phyloP scores from a whole-genome alignment of 345 rosid species.

The Boechera retrofracta region DNA sequence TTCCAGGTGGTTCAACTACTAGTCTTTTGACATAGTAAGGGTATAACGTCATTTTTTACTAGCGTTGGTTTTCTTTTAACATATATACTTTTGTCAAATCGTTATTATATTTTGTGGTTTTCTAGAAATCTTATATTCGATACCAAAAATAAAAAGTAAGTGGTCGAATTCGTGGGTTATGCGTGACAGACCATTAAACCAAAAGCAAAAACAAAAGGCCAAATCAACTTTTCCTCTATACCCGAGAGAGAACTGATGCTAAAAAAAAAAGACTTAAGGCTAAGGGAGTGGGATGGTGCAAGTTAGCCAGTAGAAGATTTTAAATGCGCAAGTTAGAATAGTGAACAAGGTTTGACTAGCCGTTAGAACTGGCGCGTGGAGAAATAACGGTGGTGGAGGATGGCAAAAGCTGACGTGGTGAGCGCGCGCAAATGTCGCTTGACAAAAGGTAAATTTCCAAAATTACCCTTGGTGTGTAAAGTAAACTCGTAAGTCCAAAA shows the following conservation, averaged over 20 bases:
- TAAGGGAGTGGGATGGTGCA: conserved; percentile 36
- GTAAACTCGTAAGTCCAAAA: neutral
- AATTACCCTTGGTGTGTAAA: neutral
- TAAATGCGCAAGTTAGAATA: conserved; percentile 6
- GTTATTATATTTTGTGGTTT: conserved; percentile 8
- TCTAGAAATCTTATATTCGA: conserved; percentile 25
- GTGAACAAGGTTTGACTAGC: conserved; percentile 30
- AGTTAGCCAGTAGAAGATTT: conserved; percentile 8
- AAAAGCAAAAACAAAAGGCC: conserved; percentile 35
- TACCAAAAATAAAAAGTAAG: conserved; percentile 10
- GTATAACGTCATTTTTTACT: conserved; percentile 39
- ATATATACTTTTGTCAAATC: conserved; percentile 11
- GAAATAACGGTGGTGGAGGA: conserved; percentile 21
- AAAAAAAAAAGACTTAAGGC: neutral
- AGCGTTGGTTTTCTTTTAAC: conserved; percentile 3
- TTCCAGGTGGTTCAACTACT: conserved; percentile 43
- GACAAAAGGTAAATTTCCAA: conserved; percentile 2
- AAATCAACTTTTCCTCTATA: conserved; percentile 36
- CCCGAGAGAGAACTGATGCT: conserved; percentile 36
- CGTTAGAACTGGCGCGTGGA: conserved; percentile 32
- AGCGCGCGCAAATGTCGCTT: conserved; percentile 89
- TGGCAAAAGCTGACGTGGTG: conserved; percentile 68
- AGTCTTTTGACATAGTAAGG: conserved; percentile 30
- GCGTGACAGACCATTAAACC: conserved; percentile 46
- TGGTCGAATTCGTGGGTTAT: conserved; percentile 41